phyloP scores from a whole-genome alignment of 805 yeast genomes.

The Candida nemodendra region DNA sequence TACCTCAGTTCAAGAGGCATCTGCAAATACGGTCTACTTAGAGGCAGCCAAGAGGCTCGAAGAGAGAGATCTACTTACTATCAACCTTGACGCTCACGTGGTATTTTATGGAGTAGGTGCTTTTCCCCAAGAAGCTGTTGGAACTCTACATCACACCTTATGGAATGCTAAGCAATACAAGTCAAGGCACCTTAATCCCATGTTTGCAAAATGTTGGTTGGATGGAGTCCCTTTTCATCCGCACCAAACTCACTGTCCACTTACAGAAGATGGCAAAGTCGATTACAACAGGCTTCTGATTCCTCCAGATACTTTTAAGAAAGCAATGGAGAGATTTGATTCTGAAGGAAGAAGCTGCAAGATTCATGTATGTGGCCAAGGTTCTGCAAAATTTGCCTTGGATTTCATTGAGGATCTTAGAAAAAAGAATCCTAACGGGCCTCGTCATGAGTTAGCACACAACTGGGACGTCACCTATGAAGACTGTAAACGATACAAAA shows the following conservation, averaged over 20 bases:
- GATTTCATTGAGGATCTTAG: conserved; percentile 27
- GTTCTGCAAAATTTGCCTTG: conserved; percentile 26
- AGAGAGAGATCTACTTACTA: conserved; percentile 18
- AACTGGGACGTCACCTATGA: conserved; percentile 27
- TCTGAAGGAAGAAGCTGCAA: conserved; percentile 28
- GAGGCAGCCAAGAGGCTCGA: conserved; percentile 27
- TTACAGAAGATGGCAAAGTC: conserved; percentile 21
- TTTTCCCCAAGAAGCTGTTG: conserved; percentile 25
- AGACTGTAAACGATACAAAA: conserved; percentile 24
- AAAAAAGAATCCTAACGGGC: conserved; percentile 23
- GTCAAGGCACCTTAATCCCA: conserved; percentile 27
- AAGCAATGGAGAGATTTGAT: conserved; percentile 24
- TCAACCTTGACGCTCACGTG: conserved; percentile 28
- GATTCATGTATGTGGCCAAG: conserved; percentile 27
- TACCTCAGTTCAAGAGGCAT: conserved; percentile 29
- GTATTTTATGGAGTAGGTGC: conserved; percentile 29
- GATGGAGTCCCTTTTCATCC: conserved; percentile 31
- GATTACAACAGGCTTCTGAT: conserved; percentile 21
- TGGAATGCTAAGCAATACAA: conserved; percentile 23
- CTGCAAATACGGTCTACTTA: conserved; percentile 26
- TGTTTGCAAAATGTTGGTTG: conserved; percentile 26
- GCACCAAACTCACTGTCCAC: conserved; percentile 24
- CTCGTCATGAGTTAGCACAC: conserved; percentile 28
- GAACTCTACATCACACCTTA: conserved; percentile 23
- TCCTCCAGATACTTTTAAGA: conserved; percentile 28